Percentiles rank a stretch among this genome's conserved stretches.
Evolutionary conservation across 2,329 filamentous ascomycete species (phyloP).

Genomic region (Fusarium abutilonis): DNA sequence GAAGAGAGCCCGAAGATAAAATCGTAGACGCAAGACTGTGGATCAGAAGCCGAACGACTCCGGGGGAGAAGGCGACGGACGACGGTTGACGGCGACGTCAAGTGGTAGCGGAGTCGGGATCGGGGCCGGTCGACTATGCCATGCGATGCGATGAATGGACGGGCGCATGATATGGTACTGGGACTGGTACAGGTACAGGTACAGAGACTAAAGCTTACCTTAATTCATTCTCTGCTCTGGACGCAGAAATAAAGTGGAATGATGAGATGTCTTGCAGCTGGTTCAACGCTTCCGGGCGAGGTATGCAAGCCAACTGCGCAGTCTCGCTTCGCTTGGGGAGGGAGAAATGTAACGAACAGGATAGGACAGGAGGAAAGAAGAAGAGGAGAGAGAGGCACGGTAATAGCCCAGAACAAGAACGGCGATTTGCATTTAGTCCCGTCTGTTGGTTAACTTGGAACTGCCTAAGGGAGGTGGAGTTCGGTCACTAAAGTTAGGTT

Average conservation of each 20-base stretch:
- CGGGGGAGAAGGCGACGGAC: conserved; percentile 23
- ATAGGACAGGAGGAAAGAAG: background rate
- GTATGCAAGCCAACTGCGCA: conserved; percentile 22
- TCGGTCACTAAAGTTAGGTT: conserved; percentile 30
- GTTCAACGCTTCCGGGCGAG: conserved; percentile 25
- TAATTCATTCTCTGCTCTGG: conserved; percentile 31
- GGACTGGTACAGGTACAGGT: conserved; percentile 5
- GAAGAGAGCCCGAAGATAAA: conserved; percentile 27
- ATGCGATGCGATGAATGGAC: conserved; percentile 18
- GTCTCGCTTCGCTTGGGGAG: conserved; percentile 19
- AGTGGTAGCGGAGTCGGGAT: conserved; percentile 37
- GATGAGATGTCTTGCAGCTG: conserved; percentile 18
- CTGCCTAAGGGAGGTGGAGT: background rate
- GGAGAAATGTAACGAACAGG: background rate
- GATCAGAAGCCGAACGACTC: conserved; percentile 36
- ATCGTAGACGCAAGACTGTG: conserved; percentile 36
- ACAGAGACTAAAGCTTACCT: conserved; percentile 2
- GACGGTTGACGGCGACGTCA: conserved; percentile 19
- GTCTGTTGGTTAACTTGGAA: conserved; percentile 4
- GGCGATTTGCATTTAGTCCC: conserved; percentile 27
- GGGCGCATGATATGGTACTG: conserved; percentile 9
- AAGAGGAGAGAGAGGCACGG: conserved; percentile 14
- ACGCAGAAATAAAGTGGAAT: conserved; percentile 23
- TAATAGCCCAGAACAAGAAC: conserved; percentile 28
- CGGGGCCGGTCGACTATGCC: conserved; percentile 25